Percentiles rank a stretch among this genome's conserved stretches.
Conservation (phyloP, 225 moss, liverwort and hornwort species). For the Ulota crispa region DNA sequence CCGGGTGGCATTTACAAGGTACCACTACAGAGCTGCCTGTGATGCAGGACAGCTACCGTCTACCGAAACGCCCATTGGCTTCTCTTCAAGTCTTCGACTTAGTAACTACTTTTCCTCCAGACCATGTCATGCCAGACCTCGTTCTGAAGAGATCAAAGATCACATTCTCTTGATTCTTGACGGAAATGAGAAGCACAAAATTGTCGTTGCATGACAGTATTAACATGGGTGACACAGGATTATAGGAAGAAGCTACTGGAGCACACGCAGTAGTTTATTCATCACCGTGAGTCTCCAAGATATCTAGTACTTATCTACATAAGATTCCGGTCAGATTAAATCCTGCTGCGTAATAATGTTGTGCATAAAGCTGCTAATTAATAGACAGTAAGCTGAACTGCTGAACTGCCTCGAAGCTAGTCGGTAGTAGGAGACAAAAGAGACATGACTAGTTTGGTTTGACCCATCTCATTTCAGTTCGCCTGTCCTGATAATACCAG, state of each 20-base stretch:
- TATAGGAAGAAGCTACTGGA: no score
- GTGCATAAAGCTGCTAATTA: not conserved
- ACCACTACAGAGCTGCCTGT: not conserved
- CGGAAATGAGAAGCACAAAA: not conserved
- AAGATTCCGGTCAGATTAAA: no score
- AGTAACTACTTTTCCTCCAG: not conserved
- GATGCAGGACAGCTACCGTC: not conserved
- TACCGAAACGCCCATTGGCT: not conserved
- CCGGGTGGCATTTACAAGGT: not conserved
- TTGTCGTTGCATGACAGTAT: not conserved
- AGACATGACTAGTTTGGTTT: slow-evolving; percentile 18
- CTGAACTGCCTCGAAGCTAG: not conserved
- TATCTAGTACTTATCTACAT: no score
- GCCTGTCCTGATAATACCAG: not conserved
- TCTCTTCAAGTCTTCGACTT: not conserved
- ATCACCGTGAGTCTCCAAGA: no score
- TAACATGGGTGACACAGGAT: not conserved
- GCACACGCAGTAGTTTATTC: no score
- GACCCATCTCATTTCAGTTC: not conserved
- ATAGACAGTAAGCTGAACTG: not conserved
- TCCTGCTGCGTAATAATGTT: no score
- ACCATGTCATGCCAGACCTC: not conserved
- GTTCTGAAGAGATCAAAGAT: not conserved
- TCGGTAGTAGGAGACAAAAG: slow-evolving; percentile 2
- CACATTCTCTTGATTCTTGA: not conserved